Conservation (phyloP, 352 stramenopile genomes). For the Sclerospora graminicola region DNA sequence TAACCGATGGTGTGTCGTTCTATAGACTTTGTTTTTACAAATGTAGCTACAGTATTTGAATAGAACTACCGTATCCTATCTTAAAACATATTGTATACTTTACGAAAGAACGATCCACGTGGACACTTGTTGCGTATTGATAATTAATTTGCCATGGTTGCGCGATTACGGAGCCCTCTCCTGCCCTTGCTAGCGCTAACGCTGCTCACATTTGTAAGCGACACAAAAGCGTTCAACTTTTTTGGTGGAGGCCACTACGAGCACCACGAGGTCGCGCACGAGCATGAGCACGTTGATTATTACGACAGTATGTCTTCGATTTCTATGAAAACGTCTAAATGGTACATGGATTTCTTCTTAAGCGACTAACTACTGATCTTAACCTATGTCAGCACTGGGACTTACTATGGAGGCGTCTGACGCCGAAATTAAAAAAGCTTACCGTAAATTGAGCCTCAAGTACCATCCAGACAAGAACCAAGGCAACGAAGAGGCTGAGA, state of each 20-base stretch:
- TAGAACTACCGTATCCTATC: neutral
- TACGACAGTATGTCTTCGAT: conserved; percentile 43
- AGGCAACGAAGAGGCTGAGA: conserved; percentile 63
- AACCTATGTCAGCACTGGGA: conserved; percentile 33
- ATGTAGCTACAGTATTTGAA: neutral
- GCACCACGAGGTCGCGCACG: conserved; percentile 32
- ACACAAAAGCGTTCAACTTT: conserved; percentile 34
- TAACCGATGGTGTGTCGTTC: conserved; percentile 57
- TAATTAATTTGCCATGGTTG: conserved; percentile 11
- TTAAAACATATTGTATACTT: conserved; percentile 2
- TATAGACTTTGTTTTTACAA: conserved; percentile 26
- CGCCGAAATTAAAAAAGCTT: conserved; percentile 92
- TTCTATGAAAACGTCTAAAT: too few relatives aligned
- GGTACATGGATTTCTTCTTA: too few relatives aligned
- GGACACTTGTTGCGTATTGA: conserved; percentile 7
- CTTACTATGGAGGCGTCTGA: conserved; percentile 76
- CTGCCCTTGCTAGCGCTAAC: conserved; percentile 19
- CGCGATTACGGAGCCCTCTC: conserved; percentile 16
- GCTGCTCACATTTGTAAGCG: conserved; percentile 20
- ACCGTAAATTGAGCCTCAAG: conserved; percentile 92
- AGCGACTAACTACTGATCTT: too few relatives aligned
- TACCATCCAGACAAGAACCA: conserved; percentile 92
- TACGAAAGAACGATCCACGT: conserved; percentile 13
- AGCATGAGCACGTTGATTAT: conserved; percentile 56
- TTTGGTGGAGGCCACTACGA: conserved; percentile 37